phyloP scores from a whole-genome alignment of 176 grass and related monocot species.

The Bolboschoenus planiculmis region DNA sequence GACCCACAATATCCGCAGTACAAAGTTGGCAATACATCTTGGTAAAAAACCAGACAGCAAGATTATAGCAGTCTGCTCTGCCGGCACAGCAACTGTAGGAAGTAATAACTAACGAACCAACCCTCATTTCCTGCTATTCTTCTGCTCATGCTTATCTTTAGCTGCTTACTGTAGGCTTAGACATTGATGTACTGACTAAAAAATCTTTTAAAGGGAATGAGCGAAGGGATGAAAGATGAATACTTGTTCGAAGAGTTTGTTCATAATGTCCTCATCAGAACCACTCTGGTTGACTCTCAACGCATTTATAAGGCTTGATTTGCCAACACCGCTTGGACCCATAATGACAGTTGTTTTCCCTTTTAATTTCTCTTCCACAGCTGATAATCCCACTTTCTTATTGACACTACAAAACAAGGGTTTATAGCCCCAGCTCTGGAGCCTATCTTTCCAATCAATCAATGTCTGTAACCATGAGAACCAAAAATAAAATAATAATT shows the following conservation, averaged over 20 bases:
- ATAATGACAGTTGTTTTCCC: slow-evolving; percentile 82
- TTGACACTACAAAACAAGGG: slow-evolving; percentile 79
- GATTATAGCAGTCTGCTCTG: background rate
- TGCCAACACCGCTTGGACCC: slow-evolving; percentile 90
- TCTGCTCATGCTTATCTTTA: background rate
- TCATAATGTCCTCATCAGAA: slow-evolving; percentile 62
- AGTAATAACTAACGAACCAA: background rate
- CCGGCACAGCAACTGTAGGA: background rate
- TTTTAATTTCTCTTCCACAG: slow-evolving; percentile 56
- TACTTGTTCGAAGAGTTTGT: slow-evolving; percentile 82
- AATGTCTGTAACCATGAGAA: slow-evolving; percentile 36
- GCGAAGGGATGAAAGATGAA: slow-evolving; percentile 2
- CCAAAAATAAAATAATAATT: background rate
- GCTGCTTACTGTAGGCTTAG: background rate
- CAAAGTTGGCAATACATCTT: background rate
- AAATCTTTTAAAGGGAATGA: background rate
- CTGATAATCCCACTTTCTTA: slow-evolving; percentile 50
- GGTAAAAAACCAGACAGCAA: background rate
- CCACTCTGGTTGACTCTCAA: slow-evolving; percentile 45
- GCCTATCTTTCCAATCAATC: slow-evolving; percentile 64
- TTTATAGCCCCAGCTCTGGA: slow-evolving; percentile 76
- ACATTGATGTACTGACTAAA: background rate
- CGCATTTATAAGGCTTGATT: slow-evolving; percentile 87
- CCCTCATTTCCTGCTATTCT: background rate
- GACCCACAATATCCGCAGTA: background rate